Base-by-base conservation (phyloP, 2,329 filamentous ascomycete genomes). In the Cercospora citrullina region DNA sequence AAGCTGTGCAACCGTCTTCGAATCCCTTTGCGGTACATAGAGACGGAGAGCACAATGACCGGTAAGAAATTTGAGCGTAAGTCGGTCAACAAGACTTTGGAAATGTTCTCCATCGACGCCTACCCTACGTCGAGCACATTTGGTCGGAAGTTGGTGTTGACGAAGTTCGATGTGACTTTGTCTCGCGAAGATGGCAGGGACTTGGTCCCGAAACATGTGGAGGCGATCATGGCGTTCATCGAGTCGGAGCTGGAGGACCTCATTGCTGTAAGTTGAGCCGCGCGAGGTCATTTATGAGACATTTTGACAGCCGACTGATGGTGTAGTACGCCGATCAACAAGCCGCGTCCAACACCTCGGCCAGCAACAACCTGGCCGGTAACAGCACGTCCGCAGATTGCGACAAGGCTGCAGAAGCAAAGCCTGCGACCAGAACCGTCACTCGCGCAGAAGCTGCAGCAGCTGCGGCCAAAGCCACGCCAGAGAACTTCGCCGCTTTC, bases 401-500 rank as follows among this genome's bases (percentile, higher is more conserved):
- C 12, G 10, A 53, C 21, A 23, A 53, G 18, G 48, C 21, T 26
- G 48, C 12, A 9, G 48, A 28, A n/a, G 12, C 12, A n/a, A 30
- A 55, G 23, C 23, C 48, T 26, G 48, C 48, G 10, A 23, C 48
- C 48, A 55, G 26, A 26, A 55, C 12, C 12, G 23, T 55, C 16
- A 55, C 23, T 28, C 48, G 48, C 21, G 48, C 23, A 26, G 23
- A 55, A 30, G 48, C 48, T 1, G 1, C 4, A 55, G 48, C 48
- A 14, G 48, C 23, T 7, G 23, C 48, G 26, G 51, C 51, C 48
- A 57, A 57, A 18, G 53, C 53, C 14, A 64, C 62, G 26, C 31
- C 28, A 31, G 62, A 57, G 33, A 42, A 57, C 48, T 64, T 64
- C 31, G 21, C 53, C n/a, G 48, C 51, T n/a, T 57, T 39, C 48